These are phyloP conservation scores for Glaciozyma antarctica DNA, from an alignment of 768 basidiomycete species.

Conservation along the genomic window DNA sequence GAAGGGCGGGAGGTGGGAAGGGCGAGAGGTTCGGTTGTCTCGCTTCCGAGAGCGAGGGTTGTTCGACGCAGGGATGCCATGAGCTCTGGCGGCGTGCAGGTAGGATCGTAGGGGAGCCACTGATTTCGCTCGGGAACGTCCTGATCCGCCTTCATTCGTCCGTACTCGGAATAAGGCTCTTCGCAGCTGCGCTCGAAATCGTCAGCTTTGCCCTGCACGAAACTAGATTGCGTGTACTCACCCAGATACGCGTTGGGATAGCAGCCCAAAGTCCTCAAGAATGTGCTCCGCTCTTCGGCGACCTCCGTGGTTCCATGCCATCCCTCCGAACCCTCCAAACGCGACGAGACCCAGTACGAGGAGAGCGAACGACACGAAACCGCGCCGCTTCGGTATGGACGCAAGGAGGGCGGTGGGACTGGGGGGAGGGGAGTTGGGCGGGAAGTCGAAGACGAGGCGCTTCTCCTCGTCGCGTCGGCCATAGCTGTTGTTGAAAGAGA, in stretches of 20 bases:
- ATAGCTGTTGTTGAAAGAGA: background rate
- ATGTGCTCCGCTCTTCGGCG: constrained; percentile 8
- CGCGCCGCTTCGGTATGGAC: background rate
- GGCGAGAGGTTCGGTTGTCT: background rate
- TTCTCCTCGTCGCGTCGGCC: constrained; percentile 7
- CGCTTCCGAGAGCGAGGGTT: background rate
- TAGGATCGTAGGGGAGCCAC: constrained; percentile 15
- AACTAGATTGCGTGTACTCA: background rate
- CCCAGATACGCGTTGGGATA: background rate
- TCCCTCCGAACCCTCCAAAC: background rate
- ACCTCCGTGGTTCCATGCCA: background rate
- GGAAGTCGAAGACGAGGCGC: constrained; percentile 1
- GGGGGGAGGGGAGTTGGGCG: background rate
- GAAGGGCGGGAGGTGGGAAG: constrained; percentile 2
- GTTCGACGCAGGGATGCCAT: constrained; percentile 16
- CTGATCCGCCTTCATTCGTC: constrained; percentile 2
- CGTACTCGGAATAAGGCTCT: constrained; percentile 25
- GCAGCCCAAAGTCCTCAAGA: constrained; percentile 5
- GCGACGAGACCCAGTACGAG: background rate
- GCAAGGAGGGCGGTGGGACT: background rate
- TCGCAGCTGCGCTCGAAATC: constrained; percentile 6
- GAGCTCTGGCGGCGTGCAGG: constrained; percentile 17
- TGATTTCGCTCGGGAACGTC: constrained; percentile 9
- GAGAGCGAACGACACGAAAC: background rate
- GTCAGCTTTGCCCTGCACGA: background rate